Base-by-base conservation (phyloP, 495 filamentous ascomycete species). In the Xylaria nigripes region DNA sequence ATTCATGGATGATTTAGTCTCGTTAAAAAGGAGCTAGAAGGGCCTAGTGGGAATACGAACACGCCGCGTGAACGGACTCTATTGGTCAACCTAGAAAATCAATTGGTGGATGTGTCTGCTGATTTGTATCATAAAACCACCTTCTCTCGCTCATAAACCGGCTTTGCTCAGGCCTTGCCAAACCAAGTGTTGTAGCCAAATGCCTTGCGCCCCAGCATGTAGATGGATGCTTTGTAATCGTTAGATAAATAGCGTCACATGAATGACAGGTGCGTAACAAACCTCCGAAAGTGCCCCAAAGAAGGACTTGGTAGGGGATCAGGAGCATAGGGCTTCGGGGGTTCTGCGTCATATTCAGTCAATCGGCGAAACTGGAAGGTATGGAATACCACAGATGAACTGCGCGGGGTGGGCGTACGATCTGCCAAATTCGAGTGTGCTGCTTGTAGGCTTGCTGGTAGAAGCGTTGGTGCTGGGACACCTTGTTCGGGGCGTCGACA, bases 111-210 rank as follows among this genome's bases (percentile, higher is more conserved):
- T 30, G 45, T 48, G 44, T 54, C 45, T 57, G 55, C 48, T 57
- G 34, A 21, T 23, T 50, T 55, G 53, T 48, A 48, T 55, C 48
- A 13, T 56, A 48, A n/a, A n/a, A 46, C 50, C 53, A 42, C 34
- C 41, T 19, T 48, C 13, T 45, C 36, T 18, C 15, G 16, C 16
- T 19, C 25, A 12, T 36, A n/a, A 19, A 45, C 16, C 25, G 23
- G 43, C 2, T 41, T 32, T 44, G 16, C 13, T 40, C 12, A 89
- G 54, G 77, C 72, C 73, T 85, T 82, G 65, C 79, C 76, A 68
- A 86, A 91, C 82, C 85, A 93, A 49, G 87, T 93, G 84, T 91
- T 96, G 76, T 96, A 82, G 66, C 90, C 90, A 72, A 74, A 42
- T 42, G 80, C 63, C 68, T 76, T 69, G 50, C 81, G 77, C 50